Conservation (phyloP, 2,329 filamentous ascomycete genomes). For the Neocatenulostroma microsporum region DNA sequence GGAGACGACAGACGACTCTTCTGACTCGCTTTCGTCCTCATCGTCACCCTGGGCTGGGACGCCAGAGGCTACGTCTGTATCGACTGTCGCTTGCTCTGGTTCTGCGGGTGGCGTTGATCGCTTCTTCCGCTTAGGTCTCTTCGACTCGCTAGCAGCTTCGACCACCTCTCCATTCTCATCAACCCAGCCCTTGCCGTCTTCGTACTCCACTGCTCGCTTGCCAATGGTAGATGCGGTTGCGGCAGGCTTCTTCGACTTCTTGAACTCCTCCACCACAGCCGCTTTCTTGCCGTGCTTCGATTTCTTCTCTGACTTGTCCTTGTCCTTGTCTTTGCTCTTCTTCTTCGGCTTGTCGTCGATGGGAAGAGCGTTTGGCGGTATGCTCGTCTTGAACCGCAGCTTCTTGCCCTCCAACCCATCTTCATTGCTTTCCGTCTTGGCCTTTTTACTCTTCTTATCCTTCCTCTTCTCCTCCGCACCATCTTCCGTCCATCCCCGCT, state of each 20-base stretch:
- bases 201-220: constrained; percentile 50
- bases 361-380: constrained; percentile 52
- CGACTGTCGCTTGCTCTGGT: neutral
- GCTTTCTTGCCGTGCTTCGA: too few species aligned
- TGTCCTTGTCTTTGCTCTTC: constrained; percentile 41
- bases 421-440: constrained; percentile 46
- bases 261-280: constrained; percentile 78
- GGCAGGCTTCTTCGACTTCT: constrained; percentile 61
- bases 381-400: constrained; percentile 72
- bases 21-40: neutral
- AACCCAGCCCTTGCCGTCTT: constrained; percentile 84
- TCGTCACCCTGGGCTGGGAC: too few species aligned
- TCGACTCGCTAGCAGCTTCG: constrained; percentile 42
- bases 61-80: neutral
- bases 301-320: constrained; percentile 65
- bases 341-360: constrained; percentile 59
- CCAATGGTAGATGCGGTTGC: constrained; percentile 36
- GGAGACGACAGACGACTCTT: constrained; percentile 1
- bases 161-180: constrained; percentile 70
- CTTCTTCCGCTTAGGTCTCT: constrained; percentile 7
- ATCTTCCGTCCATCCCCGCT: constrained; percentile 76
- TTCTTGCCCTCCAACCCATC: constrained; percentile 64
- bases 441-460: constrained; percentile 45
- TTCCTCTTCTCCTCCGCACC: constrained; percentile 25
- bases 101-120: neutral